Evolutionary conservation across 208 protist genomes (phyloP), one percentile per base, ranked within the genome.

Genomic region (Herpetomonas samuelpessoai): DNA sequence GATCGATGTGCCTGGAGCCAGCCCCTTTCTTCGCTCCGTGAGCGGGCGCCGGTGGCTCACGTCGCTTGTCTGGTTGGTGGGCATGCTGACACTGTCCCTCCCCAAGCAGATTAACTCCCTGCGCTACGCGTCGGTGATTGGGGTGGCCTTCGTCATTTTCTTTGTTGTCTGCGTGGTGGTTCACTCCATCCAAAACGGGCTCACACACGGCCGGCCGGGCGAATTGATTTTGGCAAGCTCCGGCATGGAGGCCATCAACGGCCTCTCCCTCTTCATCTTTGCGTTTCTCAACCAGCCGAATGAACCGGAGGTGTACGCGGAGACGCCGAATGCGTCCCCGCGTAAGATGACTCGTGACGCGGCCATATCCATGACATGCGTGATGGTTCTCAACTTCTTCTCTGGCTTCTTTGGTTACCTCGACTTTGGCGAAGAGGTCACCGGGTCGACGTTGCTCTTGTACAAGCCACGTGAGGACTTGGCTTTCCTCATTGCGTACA

Each of bases 21-120:
- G 71, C 30, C 53, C 55, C 18, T 92, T 80, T 29, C 57, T 88
- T 2, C 61, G 74, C 57, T 78, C 76, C 3, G 26, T 12, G 1
- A 74, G 48, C 24, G 78, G 80, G 29, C 63, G 70, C 46, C 79
- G 82, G 38, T n/a, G 88, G 4, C 51, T 90, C 9, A 68, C 68
- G 7, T 39, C 39, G 4, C 68, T 80, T 16, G 63, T 88, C 26
- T 93, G 82, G 77, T 25, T 86, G 21, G 73, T 76, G 9, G 72
- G 59, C 49, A 88, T 91, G 87, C 63, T 89, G 26, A 71, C 88
- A 21, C 58, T 92, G 57, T 91, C 82, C 22, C 71, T 92, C 39
- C 85, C 85, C 29, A 91, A 92, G 82, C 56, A 87, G 58, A 91
- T 95, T 67, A 95, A 93, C 73, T 88, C 88, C 21, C 76, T 95